Conservation (phyloP, 371 early-diverging fungal genomes). For the Rhizopus arrhizus region DNA sequence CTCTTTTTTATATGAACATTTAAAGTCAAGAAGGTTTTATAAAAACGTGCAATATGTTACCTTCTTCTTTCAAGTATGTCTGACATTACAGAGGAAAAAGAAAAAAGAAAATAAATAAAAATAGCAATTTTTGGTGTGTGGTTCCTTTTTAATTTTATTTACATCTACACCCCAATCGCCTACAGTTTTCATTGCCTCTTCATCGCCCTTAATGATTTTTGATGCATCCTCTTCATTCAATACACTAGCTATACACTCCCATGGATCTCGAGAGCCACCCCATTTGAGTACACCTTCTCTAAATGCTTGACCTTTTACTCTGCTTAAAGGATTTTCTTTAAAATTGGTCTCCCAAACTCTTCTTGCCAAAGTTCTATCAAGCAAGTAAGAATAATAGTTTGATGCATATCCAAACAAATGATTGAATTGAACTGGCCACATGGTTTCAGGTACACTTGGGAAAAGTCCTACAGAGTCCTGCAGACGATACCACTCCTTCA, state of each 20-base stretch:
- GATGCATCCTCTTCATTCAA: slow-evolving; percentile 65
- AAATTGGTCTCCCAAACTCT: slow-evolving; percentile 79
- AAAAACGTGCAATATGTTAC: slow-evolving; percentile 1
- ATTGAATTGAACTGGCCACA: slow-evolving; percentile 91
- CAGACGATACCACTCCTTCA: slow-evolving; percentile 53
- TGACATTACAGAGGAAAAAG: slow-evolving; percentile 3
- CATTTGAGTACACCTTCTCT: slow-evolving; percentile 77
- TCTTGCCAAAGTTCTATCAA: slow-evolving; percentile 82
- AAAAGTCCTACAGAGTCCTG: slow-evolving; percentile 64
- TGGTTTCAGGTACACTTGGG: slow-evolving; percentile 67
- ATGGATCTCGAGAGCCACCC: slow-evolving; percentile 95
- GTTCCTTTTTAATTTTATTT: slow-evolving; percentile 21
- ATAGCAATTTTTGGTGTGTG: not conserved
- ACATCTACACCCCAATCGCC: slow-evolving; percentile 74
- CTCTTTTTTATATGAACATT: slow-evolving; percentile 1
- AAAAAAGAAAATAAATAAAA: slow-evolving; percentile 9
- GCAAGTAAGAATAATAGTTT: slow-evolving; percentile 92
- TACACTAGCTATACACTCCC: slow-evolving; percentile 74
- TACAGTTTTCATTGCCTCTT: slow-evolving; percentile 72
- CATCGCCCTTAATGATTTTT: slow-evolving; percentile 61
- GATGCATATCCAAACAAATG: slow-evolving; percentile 93
- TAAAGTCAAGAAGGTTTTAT: not conserved
- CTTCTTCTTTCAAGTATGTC: slow-evolving; percentile 15
- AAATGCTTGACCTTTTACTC: slow-evolving; percentile 65
- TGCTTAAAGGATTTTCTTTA: slow-evolving; percentile 54